Evolutionary conservation across 768 basidiomycete genomes (phyloP).

Genomic region (Kwoniella pini): DNA sequence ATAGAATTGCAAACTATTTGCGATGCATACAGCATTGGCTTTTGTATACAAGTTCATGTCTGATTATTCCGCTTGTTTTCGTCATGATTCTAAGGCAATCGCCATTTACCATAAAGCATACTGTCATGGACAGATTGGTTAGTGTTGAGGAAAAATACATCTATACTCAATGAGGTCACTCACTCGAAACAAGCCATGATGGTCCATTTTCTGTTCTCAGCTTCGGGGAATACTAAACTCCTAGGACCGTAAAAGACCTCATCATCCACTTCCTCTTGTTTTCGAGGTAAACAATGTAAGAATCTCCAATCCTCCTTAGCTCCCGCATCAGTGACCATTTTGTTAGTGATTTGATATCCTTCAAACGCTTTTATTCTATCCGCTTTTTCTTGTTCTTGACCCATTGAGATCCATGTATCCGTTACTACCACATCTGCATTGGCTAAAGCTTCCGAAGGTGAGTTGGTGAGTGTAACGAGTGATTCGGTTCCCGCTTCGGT

Average conservation of each 20-base stretch:
- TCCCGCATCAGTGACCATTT: conserved; percentile 74
- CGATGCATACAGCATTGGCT: no score
- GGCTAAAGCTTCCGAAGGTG: conserved; percentile 78
- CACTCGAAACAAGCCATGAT: conserved; percentile 80
- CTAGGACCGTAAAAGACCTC: conserved; percentile 95
- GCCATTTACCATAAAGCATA: conserved; percentile 15
- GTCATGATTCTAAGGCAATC: conserved; percentile 3
- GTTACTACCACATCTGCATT: conserved; percentile 94
- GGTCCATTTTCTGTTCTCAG: conserved; percentile 97
- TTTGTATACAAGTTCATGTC: neutral
- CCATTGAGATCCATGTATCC: conserved; percentile 99
- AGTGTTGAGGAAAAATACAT: no score
- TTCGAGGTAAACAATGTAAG: conserved; percentile 92
- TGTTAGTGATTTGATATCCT: conserved; percentile 92
- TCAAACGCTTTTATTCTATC: conserved; percentile 80
- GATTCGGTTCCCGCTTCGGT: conserved; percentile 42
- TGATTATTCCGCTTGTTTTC: neutral
- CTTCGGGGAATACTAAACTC: conserved; percentile 87
- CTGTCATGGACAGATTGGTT: no score
- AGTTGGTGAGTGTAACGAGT: conserved; percentile 51
- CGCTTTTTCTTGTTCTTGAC: conserved; percentile 90
- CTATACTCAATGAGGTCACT: conserved; percentile 21
- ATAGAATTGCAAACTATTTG: no score
- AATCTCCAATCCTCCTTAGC: conserved; percentile 90
- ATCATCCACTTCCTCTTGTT: conserved; percentile 90